Evolutionary conservation across 176 grass and related monocot species (phyloP).

Genomic region (Ensete glaucum): DNA sequence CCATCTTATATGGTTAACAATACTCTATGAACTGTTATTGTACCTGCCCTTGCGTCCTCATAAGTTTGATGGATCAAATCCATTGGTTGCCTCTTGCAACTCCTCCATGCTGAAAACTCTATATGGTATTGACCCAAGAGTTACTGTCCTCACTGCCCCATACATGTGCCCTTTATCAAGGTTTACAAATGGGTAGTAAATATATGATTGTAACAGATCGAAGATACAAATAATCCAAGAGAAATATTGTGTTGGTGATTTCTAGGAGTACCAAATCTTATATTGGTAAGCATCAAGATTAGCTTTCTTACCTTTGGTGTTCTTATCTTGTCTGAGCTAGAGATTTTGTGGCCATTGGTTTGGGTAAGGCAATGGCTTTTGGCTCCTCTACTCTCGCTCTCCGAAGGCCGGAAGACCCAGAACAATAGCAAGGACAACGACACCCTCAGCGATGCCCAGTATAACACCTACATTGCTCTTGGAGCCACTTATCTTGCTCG

Average conservation of each 20-base stretch:
- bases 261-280: no score
- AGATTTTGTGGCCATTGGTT: constrained; percentile 21
- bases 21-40: not conserved
- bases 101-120: constrained; percentile 52
- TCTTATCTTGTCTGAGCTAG: constrained; percentile 21
- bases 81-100: constrained; percentile 54
- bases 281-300: not conserved
- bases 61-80: constrained; percentile 53
- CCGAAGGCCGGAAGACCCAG: constrained; percentile 32
- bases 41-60: constrained; percentile 57
- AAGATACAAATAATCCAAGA: no score
- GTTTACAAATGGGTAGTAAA: no score
- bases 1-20: not conserved
- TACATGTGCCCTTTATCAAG: constrained; percentile 41
- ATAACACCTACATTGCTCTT: no score
- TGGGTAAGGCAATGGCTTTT: constrained; percentile 26
- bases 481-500: no score
- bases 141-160: constrained; percentile 44
- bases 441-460: constrained; percentile 13
- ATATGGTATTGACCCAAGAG: constrained; percentile 43
- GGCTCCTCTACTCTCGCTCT: constrained; percentile 27
- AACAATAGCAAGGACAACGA: constrained; percentile 44
- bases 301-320: constrained; percentile 45
- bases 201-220: no score
- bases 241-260: no score